Percentiles rank a stretch among this genome's conserved stretches.
Conservation (phyloP, 768 basidiomycete species). For the Pleurotus cornucopiae region DNA sequence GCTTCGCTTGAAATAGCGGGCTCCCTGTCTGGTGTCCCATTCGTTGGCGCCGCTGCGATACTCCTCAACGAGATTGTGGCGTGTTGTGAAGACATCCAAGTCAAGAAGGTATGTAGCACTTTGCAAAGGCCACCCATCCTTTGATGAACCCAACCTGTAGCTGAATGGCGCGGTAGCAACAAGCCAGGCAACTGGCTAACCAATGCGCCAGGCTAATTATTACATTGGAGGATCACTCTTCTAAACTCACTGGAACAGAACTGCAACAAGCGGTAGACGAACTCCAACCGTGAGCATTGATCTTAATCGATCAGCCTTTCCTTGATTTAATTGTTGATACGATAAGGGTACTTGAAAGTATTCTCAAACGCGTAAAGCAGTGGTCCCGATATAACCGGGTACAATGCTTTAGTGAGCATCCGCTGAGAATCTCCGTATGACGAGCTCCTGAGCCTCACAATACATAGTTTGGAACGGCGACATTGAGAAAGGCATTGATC, state of each 20-base stretch:
- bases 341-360: slow-evolving; percentile 36
- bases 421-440: background rate
- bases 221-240: slow-evolving; percentile 34
- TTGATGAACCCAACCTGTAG: background rate
- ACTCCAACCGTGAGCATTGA: slow-evolving; percentile 33
- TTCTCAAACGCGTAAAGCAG: slow-evolving; percentile 31
- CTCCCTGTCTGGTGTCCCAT: slow-evolving; percentile 40
- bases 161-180: slow-evolving; percentile 25
- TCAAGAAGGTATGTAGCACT: slow-evolving; percentile 40
- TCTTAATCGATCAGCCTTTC: background rate
- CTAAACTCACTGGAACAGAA: slow-evolving; percentile 34
- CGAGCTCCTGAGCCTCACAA: background rate
- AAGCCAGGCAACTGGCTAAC: slow-evolving; percentile 34
- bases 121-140: background rate
- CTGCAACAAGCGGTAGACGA: slow-evolving; percentile 37
- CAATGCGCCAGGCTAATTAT: slow-evolving; percentile 37
- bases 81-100: slow-evolving; percentile 39
- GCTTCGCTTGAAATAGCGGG: slow-evolving; percentile 35
- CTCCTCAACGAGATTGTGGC: slow-evolving; percentile 39
- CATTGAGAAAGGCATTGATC: slow-evolving; percentile 42
- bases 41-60: slow-evolving; percentile 37
- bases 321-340: background rate
- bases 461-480: slow-evolving; percentile 38
- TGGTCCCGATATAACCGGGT: slow-evolving; percentile 37
- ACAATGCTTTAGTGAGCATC: slow-evolving; percentile 32